phyloP scores from a whole-genome alignment of 371 early-diverging fungal species.

The Zopfochytrium polystomum region DNA sequence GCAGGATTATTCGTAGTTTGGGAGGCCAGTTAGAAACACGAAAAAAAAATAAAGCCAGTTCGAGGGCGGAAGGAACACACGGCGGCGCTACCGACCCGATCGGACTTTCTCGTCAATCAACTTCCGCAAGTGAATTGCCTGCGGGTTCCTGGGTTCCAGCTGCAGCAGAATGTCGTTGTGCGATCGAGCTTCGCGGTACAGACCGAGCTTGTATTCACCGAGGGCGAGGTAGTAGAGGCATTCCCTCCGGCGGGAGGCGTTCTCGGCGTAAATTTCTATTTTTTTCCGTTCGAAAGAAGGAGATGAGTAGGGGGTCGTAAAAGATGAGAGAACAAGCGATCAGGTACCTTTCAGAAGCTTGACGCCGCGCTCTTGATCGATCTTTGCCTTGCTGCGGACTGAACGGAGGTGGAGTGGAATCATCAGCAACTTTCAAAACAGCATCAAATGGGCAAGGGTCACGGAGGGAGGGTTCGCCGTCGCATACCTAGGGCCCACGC shows the following conservation, averaged over 20 bases:
- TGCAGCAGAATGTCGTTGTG: conserved; percentile 76
- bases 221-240: conserved; percentile 91
- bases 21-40: conserved; percentile 8
- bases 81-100: conserved; percentile 57
- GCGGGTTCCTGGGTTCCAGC: conserved; percentile 79
- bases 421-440: not conserved
- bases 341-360: conserved; percentile 68
- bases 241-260: conserved; percentile 83
- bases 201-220: conserved; percentile 84
- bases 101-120: conserved; percentile 83
- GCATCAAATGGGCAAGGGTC: not conserved
- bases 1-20: conserved; percentile 1
- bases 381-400: conserved; percentile 54
- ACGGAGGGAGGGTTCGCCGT: too few species aligned
- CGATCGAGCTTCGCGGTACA: conserved; percentile 74
- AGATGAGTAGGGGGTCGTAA: not conserved
- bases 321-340: not conserved
- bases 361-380: conserved; percentile 73
- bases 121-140: conserved; percentile 67
- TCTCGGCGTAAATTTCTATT: conserved; percentile 79
- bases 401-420: not conserved
- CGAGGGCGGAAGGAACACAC: not conserved
- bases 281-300: not conserved
- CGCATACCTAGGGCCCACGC: conserved; percentile 89
- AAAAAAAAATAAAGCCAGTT: conserved; percentile 2